A percentile compares a stretch with the other conserved stretches of the same genome.
Evolutionary conservation across 2,329 filamentous ascomycete species (phyloP).

Genomic region (Fusarium robinianum): DNA sequence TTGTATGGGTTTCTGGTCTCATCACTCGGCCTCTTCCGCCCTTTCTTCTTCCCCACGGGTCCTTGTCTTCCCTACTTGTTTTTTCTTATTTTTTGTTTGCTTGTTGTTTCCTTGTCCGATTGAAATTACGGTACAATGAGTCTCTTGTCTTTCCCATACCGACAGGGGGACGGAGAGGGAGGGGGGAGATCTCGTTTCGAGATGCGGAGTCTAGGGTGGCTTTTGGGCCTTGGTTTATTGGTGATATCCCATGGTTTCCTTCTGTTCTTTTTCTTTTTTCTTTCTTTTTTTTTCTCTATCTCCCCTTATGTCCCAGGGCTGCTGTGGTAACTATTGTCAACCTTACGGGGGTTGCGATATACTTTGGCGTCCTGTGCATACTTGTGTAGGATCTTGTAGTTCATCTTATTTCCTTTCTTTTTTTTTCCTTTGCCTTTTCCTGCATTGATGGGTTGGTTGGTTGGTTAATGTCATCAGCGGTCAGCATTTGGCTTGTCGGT

Average conservation of each 20-base stretch:
- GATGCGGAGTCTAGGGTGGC: conserved; percentile 24
- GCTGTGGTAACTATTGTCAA: too few relatives aligned
- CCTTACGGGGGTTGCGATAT: too few relatives aligned
- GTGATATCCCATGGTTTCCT: conserved; percentile 24
- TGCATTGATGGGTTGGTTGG: not conserved
- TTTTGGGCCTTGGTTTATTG: conserved; percentile 17
- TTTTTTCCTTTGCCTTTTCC: conserved; percentile 5
- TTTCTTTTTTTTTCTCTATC: not conserved
- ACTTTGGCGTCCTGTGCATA: too few relatives aligned
- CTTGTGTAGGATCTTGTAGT: conserved; percentile 4
- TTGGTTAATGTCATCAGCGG: conserved; percentile 16
- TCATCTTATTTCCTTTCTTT: conserved; percentile 1
- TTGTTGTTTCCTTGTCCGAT: not conserved
- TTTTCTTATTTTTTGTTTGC: conserved; percentile 4
- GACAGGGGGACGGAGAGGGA: too few relatives aligned
- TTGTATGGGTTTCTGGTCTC: conserved; percentile 3
- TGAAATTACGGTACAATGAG: conserved; percentile 14
- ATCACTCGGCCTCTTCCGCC: not conserved
- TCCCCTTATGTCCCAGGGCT: not conserved
- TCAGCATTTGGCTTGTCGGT: conserved; percentile 20
- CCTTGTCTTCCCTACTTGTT: conserved; percentile 8
- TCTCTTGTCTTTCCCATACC: too few relatives aligned
- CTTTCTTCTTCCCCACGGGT: conserved; percentile 3
- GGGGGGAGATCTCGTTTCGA: conserved; percentile 17
- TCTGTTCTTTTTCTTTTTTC: conserved; percentile 6